Evolutionary conservation across 768 basidiomycete genomes (phyloP).

Genomic region (Hemileccinum impolitum): DNA sequence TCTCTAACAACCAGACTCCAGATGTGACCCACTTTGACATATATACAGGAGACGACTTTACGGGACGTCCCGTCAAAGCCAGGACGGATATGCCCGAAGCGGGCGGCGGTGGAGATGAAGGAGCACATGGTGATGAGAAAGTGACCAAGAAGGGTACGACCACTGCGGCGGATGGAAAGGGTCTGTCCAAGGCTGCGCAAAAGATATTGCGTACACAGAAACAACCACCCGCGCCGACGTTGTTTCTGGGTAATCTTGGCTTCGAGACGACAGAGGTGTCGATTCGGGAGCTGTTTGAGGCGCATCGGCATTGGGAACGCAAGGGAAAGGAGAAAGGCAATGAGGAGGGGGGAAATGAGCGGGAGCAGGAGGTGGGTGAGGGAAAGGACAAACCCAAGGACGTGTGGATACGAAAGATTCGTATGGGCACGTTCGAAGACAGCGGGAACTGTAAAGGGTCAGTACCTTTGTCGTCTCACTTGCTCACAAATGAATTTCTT

Average conservation of each 20-base stretch:
- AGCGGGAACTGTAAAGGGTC: constrained; percentile 95
- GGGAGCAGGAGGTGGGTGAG: constrained; percentile 15
- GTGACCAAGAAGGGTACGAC: constrained; percentile 17
- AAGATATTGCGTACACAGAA: constrained; percentile 77
- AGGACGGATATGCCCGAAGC: constrained; percentile 32
- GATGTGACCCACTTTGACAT: too few relatives aligned
- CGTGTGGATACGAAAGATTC: constrained; percentile 72
- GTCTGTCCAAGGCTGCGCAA: constrained; percentile 64
- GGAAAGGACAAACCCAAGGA: constrained; percentile 25
- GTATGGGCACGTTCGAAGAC: constrained; percentile 96
- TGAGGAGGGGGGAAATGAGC: constrained; percentile 32
- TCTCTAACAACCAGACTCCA: not conserved
- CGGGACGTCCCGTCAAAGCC: constrained; percentile 56
- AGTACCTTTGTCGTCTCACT: constrained; percentile 9
- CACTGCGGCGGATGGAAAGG: constrained; percentile 26
- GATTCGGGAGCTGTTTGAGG: constrained; percentile 71
- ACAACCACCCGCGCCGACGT: constrained; percentile 77
- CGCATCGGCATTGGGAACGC: constrained; percentile 40
- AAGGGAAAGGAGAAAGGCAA: constrained; percentile 34
- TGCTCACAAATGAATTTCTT: not conserved
- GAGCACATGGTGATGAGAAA: constrained; percentile 18
- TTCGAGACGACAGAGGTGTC: constrained; percentile 84
- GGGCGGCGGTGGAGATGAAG: constrained; percentile 9
- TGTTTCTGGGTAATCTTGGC: constrained; percentile 91
- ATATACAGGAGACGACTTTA: constrained; percentile 64